Evolutionary conservation across 345 rosid species (phyloP).

Genomic region (Hibiscus trionum): DNA sequence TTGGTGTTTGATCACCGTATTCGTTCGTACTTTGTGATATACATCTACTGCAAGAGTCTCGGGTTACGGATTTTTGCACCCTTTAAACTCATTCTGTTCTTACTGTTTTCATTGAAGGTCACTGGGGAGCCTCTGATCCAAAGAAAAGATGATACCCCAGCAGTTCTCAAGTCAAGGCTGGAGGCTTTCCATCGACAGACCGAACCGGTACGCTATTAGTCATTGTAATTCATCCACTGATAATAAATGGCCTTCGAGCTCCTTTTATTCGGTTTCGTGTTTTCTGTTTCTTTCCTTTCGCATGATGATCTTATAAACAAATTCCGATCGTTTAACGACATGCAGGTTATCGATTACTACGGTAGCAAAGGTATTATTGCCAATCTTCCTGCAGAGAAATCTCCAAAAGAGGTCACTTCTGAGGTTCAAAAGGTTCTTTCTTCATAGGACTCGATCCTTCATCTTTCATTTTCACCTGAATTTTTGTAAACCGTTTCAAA

Average conservation of each 20-base stretch:
- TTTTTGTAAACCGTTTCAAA: background rate
- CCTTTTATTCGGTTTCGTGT: background rate
- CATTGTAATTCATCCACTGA: background rate
- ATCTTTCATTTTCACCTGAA: background rate
- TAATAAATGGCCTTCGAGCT: background rate
- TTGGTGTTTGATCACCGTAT: background rate
- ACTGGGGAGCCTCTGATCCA: slow-evolving; percentile 82
- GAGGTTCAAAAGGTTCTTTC: slow-evolving; percentile 78
- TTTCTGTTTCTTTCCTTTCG: background rate
- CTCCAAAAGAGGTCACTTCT: slow-evolving; percentile 61
- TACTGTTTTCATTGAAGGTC: slow-evolving; percentile 30
- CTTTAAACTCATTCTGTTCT: background rate
- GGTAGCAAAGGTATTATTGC: slow-evolving; percentile 52
- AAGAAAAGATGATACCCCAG: slow-evolving; percentile 80
- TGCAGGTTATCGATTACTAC: slow-evolving; percentile 75
- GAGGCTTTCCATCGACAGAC: slow-evolving; percentile 80
- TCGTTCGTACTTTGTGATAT: background rate
- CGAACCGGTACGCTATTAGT: slow-evolving; percentile 44
- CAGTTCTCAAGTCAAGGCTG: slow-evolving; percentile 73
- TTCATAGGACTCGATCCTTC: slow-evolving; percentile 8
- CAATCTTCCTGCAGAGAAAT: slow-evolving; percentile 66
- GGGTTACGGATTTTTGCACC: background rate
- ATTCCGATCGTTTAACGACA: background rate
- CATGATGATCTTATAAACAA: background rate
- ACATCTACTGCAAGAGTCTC: background rate